Evolutionary conservation across 1,139 yeast species (phyloP), one percentile per base, ranked within the genome.

Genomic region (Barnettozyma hawaiiensis): DNA sequence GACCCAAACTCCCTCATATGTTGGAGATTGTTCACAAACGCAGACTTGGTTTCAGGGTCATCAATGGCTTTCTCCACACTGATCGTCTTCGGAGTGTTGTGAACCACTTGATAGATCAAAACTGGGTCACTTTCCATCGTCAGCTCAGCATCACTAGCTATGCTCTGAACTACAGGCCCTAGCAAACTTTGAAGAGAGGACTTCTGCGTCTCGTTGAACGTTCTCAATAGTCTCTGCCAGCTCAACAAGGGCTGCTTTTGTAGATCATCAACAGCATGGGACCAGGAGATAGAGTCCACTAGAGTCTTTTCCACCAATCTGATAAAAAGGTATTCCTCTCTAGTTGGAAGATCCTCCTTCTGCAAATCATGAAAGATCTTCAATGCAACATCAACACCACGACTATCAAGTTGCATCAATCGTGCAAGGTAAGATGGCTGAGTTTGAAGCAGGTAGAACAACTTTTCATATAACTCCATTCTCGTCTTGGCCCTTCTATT

Each of bases 81-180:
- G 2, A 78, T 61, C 47, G 53, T 64, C 46, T 70, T 70, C 35
- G 72, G 69, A 22, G 57, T 49, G 55, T 75, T 71, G 49, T 69
- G 62, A 49, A 76, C 55, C 48, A 54, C 47, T 54, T 59, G 64
- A 58, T 81, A 80, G 29, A 84, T 78, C n/a, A 68, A 64, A 7
- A 76, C 62, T 2, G 98, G 97, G 58, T 90, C 86, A 46, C 92
- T 80, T 57, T 90, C 97, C 54, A 87, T 76, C 21, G 78, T 81
- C 45, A 75, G 67, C 15, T 78, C 81, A 7, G 76, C 64, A n/a
- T 57, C 57, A 77, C 68, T 40, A 14, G 53, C 39, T 62, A 69
- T 26, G 61, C 54, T 34, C 75, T 69, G 63, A 41, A 73, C 52
- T 24, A 69, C 48, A n/a, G 77, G 73, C 0, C 81, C 77, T 29